phyloP scores from a whole-genome alignment of 2,329 filamentous ascomycete genomes.

The Penicillium sp. region DNA sequence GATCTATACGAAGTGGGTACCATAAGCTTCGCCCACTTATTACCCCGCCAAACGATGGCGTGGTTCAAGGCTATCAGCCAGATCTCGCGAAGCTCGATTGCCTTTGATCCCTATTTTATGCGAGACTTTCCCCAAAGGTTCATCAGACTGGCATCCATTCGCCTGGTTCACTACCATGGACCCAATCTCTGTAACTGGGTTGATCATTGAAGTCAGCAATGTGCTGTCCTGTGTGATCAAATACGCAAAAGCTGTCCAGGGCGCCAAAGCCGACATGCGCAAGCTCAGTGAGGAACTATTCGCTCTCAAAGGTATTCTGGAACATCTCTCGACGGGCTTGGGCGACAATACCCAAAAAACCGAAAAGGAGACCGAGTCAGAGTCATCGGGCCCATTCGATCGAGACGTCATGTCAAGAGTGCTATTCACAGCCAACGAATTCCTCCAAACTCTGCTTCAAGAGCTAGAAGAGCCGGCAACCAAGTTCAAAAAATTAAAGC shows the following conservation, averaged over 20 bases:
- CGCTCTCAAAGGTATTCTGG: slow-evolving; percentile 24
- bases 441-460: slow-evolving; percentile 17
- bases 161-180: slow-evolving; percentile 14
- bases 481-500: slow-evolving; percentile 24
- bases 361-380: slow-evolving; percentile 1
- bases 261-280: slow-evolving; percentile 24
- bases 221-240: slow-evolving; percentile 21
- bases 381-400: slow-evolving; percentile 12
- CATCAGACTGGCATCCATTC: not conserved
- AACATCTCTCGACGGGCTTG: slow-evolving; percentile 17
- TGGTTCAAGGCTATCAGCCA: not conserved
- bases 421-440: slow-evolving; percentile 19
- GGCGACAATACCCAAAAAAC: slow-evolving; percentile 2
- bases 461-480: slow-evolving; percentile 20
- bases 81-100: not conserved
- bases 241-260: slow-evolving; percentile 23
- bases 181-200: slow-evolving; percentile 24
- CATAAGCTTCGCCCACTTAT: slow-evolving; percentile 1
- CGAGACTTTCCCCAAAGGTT: not conserved
- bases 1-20: slow-evolving; percentile 4
- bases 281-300: slow-evolving; percentile 27
- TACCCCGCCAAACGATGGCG: slow-evolving; percentile 3
- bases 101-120: not conserved
- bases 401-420: slow-evolving; percentile 18
- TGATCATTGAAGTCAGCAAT: slow-evolving; percentile 23